These are phyloP conservation scores for Pythium aquatile DNA, from an alignment of 352 stramenopile species.

Conservation along the genomic window DNA sequence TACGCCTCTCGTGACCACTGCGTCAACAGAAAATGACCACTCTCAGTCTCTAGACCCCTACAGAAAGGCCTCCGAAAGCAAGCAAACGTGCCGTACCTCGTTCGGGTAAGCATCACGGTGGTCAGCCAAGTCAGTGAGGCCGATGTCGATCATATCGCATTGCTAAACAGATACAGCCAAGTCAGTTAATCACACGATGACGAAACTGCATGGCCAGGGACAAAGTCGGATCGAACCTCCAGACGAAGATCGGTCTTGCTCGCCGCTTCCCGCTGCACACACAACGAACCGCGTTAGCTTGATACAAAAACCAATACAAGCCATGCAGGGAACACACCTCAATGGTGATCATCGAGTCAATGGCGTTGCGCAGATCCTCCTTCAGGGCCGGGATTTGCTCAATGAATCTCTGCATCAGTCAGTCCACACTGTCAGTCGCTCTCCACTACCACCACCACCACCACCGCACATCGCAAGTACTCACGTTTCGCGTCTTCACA, in stretches of 20 bases:
- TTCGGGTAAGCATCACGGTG: conserved; percentile 65
- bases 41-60: not conserved
- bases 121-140: conserved; percentile 66
- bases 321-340: conserved; percentile 37
- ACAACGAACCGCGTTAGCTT: not conserved
- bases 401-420: conserved; percentile 55
- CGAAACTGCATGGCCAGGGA: not conserved
- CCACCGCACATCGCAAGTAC: conserved; percentile 13
- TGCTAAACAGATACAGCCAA: conserved; percentile 36
- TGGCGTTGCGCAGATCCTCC: conserved; percentile 41
- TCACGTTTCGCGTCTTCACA: conserved; percentile 76
- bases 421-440: not conserved
- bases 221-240: conserved; percentile 39
- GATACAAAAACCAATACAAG: too few species aligned
- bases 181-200: not conserved
- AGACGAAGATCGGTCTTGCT: conserved; percentile 72
- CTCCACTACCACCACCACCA: not conserved
- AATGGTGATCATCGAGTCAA: conserved; percentile 59
- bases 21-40: not conserved
- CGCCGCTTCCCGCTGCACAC: conserved; percentile 27
- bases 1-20: conserved; percentile 66
- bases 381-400: conserved; percentile 52
- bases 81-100: conserved; percentile 39
- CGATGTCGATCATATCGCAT: conserved; percentile 83
- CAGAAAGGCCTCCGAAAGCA: too few species aligned